These are phyloP conservation scores for Polygonum aviculare DNA, from an alignment of 148 eudicot species.

Conservation along the genomic window DNA sequence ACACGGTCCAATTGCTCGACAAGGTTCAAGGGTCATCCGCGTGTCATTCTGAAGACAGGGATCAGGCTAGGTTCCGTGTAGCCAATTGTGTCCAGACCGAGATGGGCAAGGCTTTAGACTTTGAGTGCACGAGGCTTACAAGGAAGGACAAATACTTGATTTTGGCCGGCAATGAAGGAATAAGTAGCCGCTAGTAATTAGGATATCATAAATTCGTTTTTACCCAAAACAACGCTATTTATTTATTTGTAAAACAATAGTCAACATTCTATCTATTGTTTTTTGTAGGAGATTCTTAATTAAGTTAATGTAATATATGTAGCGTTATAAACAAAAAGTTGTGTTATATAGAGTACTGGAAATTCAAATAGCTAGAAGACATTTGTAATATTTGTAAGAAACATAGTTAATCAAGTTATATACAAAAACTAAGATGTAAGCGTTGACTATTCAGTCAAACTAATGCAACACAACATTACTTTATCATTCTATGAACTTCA, in stretches of 20 bases:
- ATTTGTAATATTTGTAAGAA: background rate
- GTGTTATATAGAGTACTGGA: background rate
- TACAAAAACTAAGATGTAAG: background rate
- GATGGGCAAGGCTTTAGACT: slow-evolving; percentile 51
- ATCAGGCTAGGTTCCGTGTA: slow-evolving; percentile 32
- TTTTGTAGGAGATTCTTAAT: background rate
- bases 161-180: slow-evolving; percentile 77
- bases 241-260: background rate
- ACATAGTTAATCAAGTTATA: background rate
- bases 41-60: slow-evolving; percentile 2
- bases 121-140: slow-evolving; percentile 60
- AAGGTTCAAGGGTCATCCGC: slow-evolving; percentile 23
- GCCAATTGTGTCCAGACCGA: slow-evolving; percentile 66
- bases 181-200: slow-evolving; percentile 2
- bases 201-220: background rate
- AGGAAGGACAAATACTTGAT: slow-evolving; percentile 82
- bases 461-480: background rate
- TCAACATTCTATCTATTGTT: background rate
- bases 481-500: too few relatives aligned
- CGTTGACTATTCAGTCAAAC: background rate
- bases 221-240: background rate
- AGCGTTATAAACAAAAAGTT: background rate
- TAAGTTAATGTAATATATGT: background rate
- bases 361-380: background rate
- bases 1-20: slow-evolving; percentile 38